Conservation (phyloP, 2,329 filamentous ascomycete genomes). For the Xylariaceae sp. region DNA sequence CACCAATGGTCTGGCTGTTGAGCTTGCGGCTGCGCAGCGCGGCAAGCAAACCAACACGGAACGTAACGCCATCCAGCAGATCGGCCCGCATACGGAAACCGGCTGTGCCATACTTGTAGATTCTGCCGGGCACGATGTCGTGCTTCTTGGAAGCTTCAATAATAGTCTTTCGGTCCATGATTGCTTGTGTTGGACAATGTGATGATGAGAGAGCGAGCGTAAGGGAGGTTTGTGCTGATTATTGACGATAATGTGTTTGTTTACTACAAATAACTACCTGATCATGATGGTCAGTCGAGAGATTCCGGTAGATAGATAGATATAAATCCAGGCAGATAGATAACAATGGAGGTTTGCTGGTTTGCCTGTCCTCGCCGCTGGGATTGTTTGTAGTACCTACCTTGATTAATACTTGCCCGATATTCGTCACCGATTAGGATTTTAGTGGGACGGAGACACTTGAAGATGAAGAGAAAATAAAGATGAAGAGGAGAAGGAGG, state of each 20-base stretch:
- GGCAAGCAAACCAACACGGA: conserved; percentile 84
- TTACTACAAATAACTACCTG: conserved; percentile 1
- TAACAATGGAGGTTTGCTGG: neutral
- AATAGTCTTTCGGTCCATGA: conserved; percentile 50
- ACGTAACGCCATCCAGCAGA: conserved; percentile 85
- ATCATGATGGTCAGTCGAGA: neutral
- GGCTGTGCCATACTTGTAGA: conserved; percentile 62
- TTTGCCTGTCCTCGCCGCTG: neutral
- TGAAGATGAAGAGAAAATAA: neutral
- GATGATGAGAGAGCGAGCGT: neutral
- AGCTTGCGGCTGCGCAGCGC: conserved; percentile 85
- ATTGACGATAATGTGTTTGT: neutral
- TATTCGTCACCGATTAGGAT: neutral
- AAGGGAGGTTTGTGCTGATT: neutral
- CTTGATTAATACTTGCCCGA: neutral
- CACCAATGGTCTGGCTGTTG: conserved; percentile 83
- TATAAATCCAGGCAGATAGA: neutral
- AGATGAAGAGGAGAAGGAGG: neutral
- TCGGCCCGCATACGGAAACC: conserved; percentile 68
- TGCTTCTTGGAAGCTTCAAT: conserved; percentile 58
- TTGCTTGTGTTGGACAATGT: conserved; percentile 37
- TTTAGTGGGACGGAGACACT: neutral
- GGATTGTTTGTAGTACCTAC: conserved; percentile 5
- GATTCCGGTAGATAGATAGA: neutral
- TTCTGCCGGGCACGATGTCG: conserved; percentile 50